Evolutionary conservation across 495 filamentous ascomycete genomes (phyloP), one percentile per base, ranked within the genome.

Genomic region (Talaromyces wortmannii): DNA sequence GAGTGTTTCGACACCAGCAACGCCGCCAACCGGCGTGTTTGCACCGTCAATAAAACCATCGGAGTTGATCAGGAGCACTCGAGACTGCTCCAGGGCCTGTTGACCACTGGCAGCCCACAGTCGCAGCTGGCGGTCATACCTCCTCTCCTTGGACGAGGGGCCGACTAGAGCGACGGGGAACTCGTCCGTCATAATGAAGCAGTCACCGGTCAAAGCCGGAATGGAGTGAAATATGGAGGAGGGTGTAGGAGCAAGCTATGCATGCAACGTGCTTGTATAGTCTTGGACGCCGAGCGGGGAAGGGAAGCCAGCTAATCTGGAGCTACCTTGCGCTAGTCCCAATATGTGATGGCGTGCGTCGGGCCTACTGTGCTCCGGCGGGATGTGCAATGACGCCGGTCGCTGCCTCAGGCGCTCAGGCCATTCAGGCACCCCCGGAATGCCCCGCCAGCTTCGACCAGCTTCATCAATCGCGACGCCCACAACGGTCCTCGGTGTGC

Each of bases 21-120:
- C 86, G 31, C 91, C 90, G 6, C 86, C 72, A 2, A 90, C 89
- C 4, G 68, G 68, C 0, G 66, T 68, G 57, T 61, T 67, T 44
- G 65, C 57, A 6, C 62, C 61, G 33, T 65, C 65, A 42, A 74
- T 67, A 6, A 74, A 65, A 11, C 76, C 76, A 56, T 76, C 72
- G 8, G 85, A 88, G 67, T 95, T 96, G 52, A 99, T 74, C 16
- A 99, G 78, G 15, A 97, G 78, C 6, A 99, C 84, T 55, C 92
- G 90, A 3, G 95, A 85, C 31, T 90, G 83, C 66, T 99, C 95
- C 3, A 99, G 80, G 2, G 90, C 91, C 61, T 86, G 79, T 69
- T 99, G 94, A 11, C 94, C 94, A 55, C 78, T 91, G 7, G 92
- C 90, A 52, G 91, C 94, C 94, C 94, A 99, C 29, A 99, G 73